These are phyloP conservation scores for Botrytis cinerea DNA, from an alignment of 2,329 filamentous ascomycete species.

Conservation along the genomic window DNA sequence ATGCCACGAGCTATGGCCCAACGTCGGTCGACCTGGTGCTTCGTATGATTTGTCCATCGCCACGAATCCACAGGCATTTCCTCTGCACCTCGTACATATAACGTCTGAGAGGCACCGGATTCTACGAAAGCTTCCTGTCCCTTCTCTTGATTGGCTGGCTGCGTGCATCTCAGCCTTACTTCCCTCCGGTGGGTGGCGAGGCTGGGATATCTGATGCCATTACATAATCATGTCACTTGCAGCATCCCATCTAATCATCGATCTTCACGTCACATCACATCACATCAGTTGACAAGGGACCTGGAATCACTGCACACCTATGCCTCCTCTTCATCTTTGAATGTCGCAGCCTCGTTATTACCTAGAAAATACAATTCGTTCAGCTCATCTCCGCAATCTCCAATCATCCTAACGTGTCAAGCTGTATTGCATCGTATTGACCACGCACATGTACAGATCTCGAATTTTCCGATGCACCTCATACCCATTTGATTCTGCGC, in stretches of 20 bases:
- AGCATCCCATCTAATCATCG: neutral
- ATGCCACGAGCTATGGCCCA: neutral
- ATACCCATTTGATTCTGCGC: conserved; percentile 7
- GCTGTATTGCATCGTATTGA: conserved; percentile 14
- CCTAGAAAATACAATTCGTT: neutral
- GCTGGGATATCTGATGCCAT: neutral
- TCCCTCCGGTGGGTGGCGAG: neutral
- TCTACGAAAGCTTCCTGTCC: neutral
- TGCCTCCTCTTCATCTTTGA: no score
- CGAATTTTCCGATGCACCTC: conserved; percentile 7
- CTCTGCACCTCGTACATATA: neutral
- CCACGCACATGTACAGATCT: conserved; percentile 16
- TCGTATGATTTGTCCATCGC: neutral
- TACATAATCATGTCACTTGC: conserved; percentile 6
- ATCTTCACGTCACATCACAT: neutral
- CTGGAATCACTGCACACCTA: neutral
- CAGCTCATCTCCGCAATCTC: neutral
- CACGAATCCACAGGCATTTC: neutral
- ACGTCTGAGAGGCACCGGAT: neutral
- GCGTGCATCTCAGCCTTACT: neutral
- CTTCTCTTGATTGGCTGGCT: neutral
- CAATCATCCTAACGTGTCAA: neutral
- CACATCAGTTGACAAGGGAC: neutral
- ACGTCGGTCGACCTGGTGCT: neutral
- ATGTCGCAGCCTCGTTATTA: neutral